Conservation (phyloP, 2,329 filamentous ascomycete genomes). For the Biscogniauxia marginata region DNA sequence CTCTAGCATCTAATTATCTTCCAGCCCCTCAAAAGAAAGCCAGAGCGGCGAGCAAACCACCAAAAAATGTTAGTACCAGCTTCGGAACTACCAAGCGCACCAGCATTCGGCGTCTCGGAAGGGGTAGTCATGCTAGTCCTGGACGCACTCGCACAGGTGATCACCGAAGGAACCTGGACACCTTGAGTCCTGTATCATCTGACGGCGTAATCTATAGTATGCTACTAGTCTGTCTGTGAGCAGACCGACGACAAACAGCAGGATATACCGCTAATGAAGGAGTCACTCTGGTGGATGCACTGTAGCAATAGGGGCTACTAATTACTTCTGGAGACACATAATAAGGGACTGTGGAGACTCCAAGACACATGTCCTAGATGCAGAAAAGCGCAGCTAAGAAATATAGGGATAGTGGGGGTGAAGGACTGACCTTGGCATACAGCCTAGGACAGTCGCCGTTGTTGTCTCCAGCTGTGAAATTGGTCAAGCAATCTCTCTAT, state of each 20-base stretch:
- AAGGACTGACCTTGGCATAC: not conserved
- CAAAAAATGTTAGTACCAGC: constrained; percentile 8
- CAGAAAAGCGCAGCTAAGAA: not conserved
- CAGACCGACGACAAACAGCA: constrained; percentile 50
- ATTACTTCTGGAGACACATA: not conserved
- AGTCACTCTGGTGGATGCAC: constrained; percentile 47
- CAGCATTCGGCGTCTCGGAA: constrained; percentile 11
- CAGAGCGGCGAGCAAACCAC: constrained; percentile 22
- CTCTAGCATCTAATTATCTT: constrained; percentile 2
- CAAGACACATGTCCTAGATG: not conserved
- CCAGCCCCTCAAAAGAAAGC: constrained; percentile 8
- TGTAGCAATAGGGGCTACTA: constrained; percentile 1
- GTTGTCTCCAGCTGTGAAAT: constrained; percentile 38
- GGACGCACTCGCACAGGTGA: constrained; percentile 11
- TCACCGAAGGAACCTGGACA: constrained; percentile 25
- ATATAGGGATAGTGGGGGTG: not conserved
- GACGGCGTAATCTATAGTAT: constrained; percentile 32
- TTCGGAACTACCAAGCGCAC: not conserved
- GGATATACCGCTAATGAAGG: constrained; percentile 46
- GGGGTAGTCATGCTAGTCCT: constrained; percentile 1
- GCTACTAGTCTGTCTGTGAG: constrained; percentile 36
- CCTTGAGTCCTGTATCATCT: constrained; percentile 34
- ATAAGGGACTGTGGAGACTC: no score
- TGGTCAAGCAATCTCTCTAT: constrained; percentile 32
- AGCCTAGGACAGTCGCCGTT: constrained; percentile 35